These are phyloP conservation scores for Chlamydomonas sp. DNA, from an alignment of 139 green algal species.

Conservation along the genomic window DNA sequence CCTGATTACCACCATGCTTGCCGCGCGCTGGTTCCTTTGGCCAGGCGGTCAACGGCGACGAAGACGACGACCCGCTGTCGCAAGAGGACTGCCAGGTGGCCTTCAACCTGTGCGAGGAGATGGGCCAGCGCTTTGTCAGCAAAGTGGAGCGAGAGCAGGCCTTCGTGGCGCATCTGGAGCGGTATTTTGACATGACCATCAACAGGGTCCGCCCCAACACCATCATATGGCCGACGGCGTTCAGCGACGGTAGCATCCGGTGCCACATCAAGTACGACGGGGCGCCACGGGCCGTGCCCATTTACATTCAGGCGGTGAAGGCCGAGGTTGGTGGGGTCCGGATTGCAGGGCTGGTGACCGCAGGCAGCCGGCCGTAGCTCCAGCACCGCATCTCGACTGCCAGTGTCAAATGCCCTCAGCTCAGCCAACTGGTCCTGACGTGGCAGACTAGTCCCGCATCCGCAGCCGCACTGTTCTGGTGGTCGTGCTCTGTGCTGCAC, in stretches of 20 bases:
- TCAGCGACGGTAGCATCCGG: not conserved
- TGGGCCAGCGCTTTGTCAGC: not conserved
- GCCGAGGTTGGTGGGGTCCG: not conserved
- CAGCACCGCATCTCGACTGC: no score
- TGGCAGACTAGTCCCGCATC: not conserved
- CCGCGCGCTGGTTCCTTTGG: not conserved
- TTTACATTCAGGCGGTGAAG: constrained; percentile 1
- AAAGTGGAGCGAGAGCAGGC: not conserved
- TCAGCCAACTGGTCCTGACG: not conserved
- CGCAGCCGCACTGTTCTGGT: not conserved
- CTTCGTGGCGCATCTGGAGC: not conserved
- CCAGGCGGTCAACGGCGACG: not conserved
- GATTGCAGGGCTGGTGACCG: not conserved
- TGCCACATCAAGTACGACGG: not conserved
- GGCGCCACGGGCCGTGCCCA: not conserved
- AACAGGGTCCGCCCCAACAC: not conserved
- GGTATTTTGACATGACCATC: not conserved
- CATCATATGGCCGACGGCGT: no score
- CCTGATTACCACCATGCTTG: not conserved
- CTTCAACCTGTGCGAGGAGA: not conserved
- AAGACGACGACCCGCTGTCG: not conserved
- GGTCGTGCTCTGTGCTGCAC: not conserved
- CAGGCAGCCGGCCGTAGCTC: not conserved
- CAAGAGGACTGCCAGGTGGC: not conserved
- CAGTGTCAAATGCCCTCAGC: no score